Percentiles rank a stretch among this genome's conserved stretches.
phyloP scores from a whole-genome alignment of 257 asterid species.

The Coffea eugenioides region DNA sequence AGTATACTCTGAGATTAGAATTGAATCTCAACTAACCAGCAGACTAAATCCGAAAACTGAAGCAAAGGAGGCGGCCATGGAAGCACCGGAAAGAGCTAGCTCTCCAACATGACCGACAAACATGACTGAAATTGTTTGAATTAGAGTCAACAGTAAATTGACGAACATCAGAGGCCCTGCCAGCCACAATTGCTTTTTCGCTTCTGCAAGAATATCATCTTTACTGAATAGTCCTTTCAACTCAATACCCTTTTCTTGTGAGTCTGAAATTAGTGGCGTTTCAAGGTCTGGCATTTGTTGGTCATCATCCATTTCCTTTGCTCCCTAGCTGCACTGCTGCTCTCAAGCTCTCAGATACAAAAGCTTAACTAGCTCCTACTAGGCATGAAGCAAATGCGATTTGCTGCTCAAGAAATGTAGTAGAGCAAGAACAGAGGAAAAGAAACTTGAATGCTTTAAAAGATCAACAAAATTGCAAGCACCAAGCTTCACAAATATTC shows the following conservation, averaged over 20 bases:
- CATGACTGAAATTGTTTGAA: slow-evolving; percentile 26
- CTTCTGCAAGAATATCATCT: slow-evolving; percentile 13
- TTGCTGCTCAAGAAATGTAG: no score
- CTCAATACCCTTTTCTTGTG: neutral
- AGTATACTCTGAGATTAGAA: neutral
- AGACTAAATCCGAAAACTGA: slow-evolving; percentile 27
- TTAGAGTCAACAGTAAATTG: slow-evolving; percentile 8
- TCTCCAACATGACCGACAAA: slow-evolving; percentile 30
- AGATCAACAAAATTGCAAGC: no score
- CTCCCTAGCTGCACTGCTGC: neutral
- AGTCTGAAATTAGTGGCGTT: neutral
- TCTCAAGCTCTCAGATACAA: no score
- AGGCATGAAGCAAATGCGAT: no score
- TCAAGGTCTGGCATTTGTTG: neutral
- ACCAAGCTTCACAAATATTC: no score
- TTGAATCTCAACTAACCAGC: slow-evolving; percentile 11
- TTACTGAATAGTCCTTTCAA: neutral
- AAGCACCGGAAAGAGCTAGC: slow-evolving; percentile 28
- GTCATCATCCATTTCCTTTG: neutral
- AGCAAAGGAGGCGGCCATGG: slow-evolving; percentile 29
- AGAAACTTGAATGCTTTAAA: no score
- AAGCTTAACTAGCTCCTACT: neutral
- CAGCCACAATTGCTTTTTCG: slow-evolving; percentile 18
- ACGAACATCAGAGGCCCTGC: slow-evolving; percentile 26
- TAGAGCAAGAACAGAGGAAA: no score